These are phyloP conservation scores for Mitragyna speciosa DNA, from an alignment of 257 asterid species.

Conservation along the genomic window DNA sequence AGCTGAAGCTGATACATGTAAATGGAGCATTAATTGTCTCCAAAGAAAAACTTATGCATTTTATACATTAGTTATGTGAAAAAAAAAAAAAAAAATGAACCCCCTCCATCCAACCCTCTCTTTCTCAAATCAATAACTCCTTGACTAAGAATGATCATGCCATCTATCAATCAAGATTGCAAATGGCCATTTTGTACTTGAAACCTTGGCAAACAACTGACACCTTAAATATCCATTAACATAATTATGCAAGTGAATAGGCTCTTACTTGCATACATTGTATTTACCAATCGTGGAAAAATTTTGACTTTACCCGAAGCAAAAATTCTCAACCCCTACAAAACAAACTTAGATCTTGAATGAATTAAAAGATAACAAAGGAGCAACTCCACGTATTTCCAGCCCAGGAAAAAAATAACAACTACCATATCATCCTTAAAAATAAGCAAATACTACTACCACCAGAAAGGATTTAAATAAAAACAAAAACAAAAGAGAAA, in stretches of 20 bases:
- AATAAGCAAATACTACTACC: neutral
- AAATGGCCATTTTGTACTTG: neutral
- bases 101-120: neutral
- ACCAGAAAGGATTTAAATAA: neutral
- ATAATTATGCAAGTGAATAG: neutral
- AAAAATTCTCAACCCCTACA: neutral
- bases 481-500: neutral
- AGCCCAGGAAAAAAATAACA: neutral
- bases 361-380: neutral
- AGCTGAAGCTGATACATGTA: neutral
- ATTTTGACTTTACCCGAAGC: neutral
- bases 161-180: neutral
- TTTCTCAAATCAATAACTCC: neutral
- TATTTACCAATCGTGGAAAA: neutral
- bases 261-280: neutral
- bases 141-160: neutral
- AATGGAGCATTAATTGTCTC: neutral
- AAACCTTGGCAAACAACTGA: neutral
- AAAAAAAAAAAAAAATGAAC: neutral
- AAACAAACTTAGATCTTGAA: too few species aligned
- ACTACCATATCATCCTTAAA: neutral
- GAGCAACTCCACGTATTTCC: neutral
- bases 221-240: neutral
- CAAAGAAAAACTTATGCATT: neutral
- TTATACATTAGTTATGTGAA: neutral